Percentiles rank a stretch among this genome's conserved stretches.
Evolutionary conservation across 139 green algal genomes (phyloP).

Genomic region (Medakamo hakoo): DNA sequence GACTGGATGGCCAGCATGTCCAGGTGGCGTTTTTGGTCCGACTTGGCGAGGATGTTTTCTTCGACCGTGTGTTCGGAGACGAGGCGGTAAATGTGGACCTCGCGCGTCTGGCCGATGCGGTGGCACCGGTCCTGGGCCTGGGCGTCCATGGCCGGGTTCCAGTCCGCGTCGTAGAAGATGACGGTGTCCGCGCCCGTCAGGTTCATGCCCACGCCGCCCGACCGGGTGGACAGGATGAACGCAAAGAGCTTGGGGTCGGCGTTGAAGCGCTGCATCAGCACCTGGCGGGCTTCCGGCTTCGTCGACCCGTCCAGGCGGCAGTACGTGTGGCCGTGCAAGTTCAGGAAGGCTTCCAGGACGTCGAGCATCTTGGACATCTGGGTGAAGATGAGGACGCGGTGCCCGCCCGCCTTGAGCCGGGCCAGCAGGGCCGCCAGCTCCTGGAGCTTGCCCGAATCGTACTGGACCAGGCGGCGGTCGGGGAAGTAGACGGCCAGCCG

Average conservation of each 20-base stretch:
- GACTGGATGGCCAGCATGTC: slow-evolving; percentile 91
- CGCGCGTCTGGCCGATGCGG: slow-evolving; percentile 87
- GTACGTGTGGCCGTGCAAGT: slow-evolving; percentile 87
- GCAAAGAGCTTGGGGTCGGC: slow-evolving; percentile 70
- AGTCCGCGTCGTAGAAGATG: slow-evolving; percentile 97
- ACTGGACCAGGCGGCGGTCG: slow-evolving; percentile 82
- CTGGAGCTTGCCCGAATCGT: slow-evolving; percentile 87
- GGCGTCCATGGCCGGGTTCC: slow-evolving; percentile 92
- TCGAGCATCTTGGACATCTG: slow-evolving; percentile 96
- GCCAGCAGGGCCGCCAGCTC: slow-evolving; percentile 66
- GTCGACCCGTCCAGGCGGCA: slow-evolving; percentile 89
- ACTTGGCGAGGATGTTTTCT: slow-evolving; percentile 97
- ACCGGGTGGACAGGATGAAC: slow-evolving; percentile 92
- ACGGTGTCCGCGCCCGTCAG: slow-evolving; percentile 93
- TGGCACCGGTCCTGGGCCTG: slow-evolving; percentile 89
- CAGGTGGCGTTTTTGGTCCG: slow-evolving; percentile 89
- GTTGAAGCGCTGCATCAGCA: slow-evolving; percentile 86
- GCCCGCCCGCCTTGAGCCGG: slow-evolving; percentile 56
- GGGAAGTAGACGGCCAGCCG: slow-evolving; percentile 90
- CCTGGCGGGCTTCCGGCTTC: slow-evolving; percentile 86
- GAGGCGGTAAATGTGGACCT: slow-evolving; percentile 97
- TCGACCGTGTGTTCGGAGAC: slow-evolving; percentile 82
- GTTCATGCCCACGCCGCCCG: slow-evolving; percentile 96
- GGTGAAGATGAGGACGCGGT: slow-evolving; percentile 92
- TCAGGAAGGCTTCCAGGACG: slow-evolving; percentile 90